Conservation (phyloP, 495 filamentous ascomycete genomes). For the Aspergillus panamensis region DNA sequence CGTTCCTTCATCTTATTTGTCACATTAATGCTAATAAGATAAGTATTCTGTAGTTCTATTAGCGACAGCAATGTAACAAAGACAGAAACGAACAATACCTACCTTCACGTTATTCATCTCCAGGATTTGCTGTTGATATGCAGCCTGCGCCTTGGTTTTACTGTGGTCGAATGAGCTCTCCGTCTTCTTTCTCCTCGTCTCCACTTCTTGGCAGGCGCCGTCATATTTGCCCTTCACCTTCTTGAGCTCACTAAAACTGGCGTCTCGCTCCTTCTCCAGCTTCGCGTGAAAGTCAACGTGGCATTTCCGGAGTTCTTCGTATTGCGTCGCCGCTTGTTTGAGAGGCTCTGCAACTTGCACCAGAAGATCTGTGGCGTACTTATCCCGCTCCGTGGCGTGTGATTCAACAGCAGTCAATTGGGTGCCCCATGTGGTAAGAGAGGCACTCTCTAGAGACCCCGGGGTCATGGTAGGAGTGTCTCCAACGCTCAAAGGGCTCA, state of each 20-base stretch:
- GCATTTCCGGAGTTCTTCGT: conserved; percentile 89
- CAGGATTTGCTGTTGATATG: conserved; percentile 81
- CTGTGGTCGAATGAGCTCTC: conserved; percentile 83
- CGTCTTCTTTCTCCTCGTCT: conserved; percentile 88
- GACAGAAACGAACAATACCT: conserved; percentile 12
- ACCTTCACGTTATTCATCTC: conserved; percentile 97
- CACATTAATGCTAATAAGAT: conserved; percentile 90
- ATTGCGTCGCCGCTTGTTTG: conserved; percentile 64
- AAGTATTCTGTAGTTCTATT: conserved; percentile 65
- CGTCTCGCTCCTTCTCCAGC: conserved; percentile 83
- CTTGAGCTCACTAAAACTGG: conserved; percentile 76
- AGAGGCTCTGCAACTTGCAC: conserved; percentile 79
- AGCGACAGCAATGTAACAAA: conserved; percentile 13
- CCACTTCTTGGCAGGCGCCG: conserved; percentile 87
- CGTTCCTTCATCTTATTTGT: conserved; percentile 95
- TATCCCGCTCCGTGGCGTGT: conserved; percentile 86
- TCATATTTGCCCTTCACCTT: conserved; percentile 95
- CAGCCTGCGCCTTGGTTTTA: conserved; percentile 78
- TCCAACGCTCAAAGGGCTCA: conserved; percentile 84
- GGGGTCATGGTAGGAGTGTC: conserved; percentile 92
- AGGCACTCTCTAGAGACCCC: conserved; percentile 92
- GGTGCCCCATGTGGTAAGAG: conserved; percentile 93
- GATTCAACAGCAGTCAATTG: conserved; percentile 85
- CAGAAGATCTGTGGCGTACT: conserved; percentile 70
- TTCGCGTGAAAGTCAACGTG: conserved; percentile 86